These are phyloP conservation scores for Globisporangium nunn DNA, from an alignment of 352 stramenopile genomes.

Conservation along the genomic window DNA sequence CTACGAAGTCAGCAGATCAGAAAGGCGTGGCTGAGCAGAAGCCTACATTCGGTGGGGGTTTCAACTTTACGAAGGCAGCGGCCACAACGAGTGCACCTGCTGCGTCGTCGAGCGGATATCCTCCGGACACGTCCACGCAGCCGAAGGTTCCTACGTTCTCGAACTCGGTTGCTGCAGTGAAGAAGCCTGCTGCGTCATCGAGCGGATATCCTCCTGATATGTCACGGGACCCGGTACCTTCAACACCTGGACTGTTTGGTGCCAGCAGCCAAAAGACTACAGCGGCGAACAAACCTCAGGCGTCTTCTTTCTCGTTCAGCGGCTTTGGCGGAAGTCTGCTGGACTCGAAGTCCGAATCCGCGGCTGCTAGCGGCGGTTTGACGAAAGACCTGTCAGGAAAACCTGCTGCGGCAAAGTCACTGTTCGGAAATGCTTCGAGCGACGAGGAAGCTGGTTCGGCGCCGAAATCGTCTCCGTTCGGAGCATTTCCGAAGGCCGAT, in stretches of 20 bases:
- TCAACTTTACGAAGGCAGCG: constrained; percentile 14
- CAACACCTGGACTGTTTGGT: not conserved
- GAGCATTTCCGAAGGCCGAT: constrained; percentile 17
- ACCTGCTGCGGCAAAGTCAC: constrained; percentile 13
- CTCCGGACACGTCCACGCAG: constrained; percentile 33
- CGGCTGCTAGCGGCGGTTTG: not conserved
- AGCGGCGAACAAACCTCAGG: not conserved
- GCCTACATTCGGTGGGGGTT: constrained; percentile 6
- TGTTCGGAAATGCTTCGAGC: constrained; percentile 9
- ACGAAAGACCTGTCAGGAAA: constrained; percentile 3
- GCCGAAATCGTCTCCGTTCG: constrained; percentile 20
- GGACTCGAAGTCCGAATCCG: not conserved
- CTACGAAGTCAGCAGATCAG: not conserved
- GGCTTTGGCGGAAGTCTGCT: constrained; percentile 10
- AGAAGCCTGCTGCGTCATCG: constrained; percentile 4
- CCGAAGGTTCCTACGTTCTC: constrained; percentile 20
- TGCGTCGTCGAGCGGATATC: constrained; percentile 18
- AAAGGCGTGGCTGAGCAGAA: not conserved
- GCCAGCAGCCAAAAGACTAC: not conserved
- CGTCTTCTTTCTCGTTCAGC: constrained; percentile 13
- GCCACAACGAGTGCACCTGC: constrained; percentile 23
- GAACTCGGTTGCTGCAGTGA: not conserved
- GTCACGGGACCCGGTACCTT: not conserved
- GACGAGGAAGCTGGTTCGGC: constrained; percentile 7
- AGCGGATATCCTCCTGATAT: not conserved